Evolutionary conservation across 495 filamentous ascomycete species (phyloP).

Genomic region (Tuber aestivum): DNA sequence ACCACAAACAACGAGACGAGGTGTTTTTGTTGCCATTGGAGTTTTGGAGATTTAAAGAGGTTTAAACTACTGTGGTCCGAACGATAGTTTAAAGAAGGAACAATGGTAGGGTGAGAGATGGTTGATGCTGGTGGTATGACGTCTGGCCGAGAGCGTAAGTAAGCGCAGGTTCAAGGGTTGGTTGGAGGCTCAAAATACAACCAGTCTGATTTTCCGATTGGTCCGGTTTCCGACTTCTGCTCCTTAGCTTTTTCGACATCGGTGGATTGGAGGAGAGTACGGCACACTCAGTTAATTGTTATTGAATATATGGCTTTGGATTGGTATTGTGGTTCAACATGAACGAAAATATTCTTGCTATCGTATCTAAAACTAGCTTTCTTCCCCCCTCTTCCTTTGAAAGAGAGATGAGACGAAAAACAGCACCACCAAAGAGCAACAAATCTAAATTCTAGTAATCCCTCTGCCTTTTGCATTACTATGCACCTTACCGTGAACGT

Average conservation of each 20-base stretch:
- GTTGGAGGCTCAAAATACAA: slow-evolving; percentile 3
- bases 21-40: slow-evolving; percentile 25
- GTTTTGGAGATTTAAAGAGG: not conserved
- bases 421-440: not conserved
- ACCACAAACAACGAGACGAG: slow-evolving; percentile 73
- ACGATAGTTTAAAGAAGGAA: not conserved
- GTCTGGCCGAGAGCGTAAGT: not conserved
- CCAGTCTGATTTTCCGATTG: not conserved
- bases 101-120: not conserved
- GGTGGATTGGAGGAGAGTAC: not conserved
- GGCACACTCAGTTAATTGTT: not conserved
- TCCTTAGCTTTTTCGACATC: not conserved
- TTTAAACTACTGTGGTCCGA: not conserved
- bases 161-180: not conserved
- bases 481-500: not conserved
- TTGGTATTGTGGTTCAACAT: not conserved
- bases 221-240: not conserved
- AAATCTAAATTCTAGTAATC: not conserved
- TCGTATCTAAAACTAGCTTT: not conserved
- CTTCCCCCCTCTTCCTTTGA: not conserved
- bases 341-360: not conserved
- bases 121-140: not conserved
- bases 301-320: not conserved
- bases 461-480: not conserved
- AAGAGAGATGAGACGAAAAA: not conserved